phyloP scores from a whole-genome alignment of 768 basidiomycete genomes.

The Psilocybe azurescens region DNA sequence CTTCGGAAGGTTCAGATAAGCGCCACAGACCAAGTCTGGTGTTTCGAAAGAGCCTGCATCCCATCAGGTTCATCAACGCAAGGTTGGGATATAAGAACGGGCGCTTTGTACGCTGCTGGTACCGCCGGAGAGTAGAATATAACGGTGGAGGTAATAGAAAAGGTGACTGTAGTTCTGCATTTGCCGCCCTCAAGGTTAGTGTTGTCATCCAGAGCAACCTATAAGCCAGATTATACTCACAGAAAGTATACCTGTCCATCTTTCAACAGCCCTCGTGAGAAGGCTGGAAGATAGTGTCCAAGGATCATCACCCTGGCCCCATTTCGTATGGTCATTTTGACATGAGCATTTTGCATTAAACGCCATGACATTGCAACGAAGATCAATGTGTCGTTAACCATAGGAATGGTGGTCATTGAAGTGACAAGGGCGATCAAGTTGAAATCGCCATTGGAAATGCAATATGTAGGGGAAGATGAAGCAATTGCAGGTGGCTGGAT shows the following conservation, averaged over 20 bases:
- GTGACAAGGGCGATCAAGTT: conserved; percentile 8
- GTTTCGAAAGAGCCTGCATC: conserved; percentile 21
- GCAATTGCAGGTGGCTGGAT: conserved; percentile 3
- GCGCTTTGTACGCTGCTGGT: background rate
- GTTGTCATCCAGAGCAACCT: background rate
- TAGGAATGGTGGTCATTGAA: conserved; percentile 16
- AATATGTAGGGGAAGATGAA: conserved; percentile 23
- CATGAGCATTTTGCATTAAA: conserved; percentile 22
- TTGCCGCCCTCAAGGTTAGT: background rate
- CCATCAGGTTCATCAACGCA: conserved; percentile 23
- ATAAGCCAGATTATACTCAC: background rate
- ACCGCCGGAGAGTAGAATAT: conserved; percentile 3
- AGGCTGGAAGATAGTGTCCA: conserved; percentile 29
- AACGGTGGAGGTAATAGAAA: conserved; percentile 14
- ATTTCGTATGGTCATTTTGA: conserved; percentile 10
- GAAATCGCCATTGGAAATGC: conserved; percentile 11
- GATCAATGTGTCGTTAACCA: conserved; percentile 33
- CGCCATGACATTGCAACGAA: conserved; percentile 37
- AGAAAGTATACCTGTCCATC: conserved; percentile 37
- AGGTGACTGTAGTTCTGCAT: conserved; percentile 10
- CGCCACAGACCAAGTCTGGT: conserved; percentile 10
- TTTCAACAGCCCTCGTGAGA: conserved; percentile 29
- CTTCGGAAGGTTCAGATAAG: background rate
- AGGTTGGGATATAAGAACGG: conserved; percentile 13
- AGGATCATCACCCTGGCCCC: conserved; percentile 20